Evolutionary conservation across 1,284 basidiomycete species (phyloP), one percentile per base, ranked within the genome.

Genomic region (Cryptococcus floricola): DNA sequence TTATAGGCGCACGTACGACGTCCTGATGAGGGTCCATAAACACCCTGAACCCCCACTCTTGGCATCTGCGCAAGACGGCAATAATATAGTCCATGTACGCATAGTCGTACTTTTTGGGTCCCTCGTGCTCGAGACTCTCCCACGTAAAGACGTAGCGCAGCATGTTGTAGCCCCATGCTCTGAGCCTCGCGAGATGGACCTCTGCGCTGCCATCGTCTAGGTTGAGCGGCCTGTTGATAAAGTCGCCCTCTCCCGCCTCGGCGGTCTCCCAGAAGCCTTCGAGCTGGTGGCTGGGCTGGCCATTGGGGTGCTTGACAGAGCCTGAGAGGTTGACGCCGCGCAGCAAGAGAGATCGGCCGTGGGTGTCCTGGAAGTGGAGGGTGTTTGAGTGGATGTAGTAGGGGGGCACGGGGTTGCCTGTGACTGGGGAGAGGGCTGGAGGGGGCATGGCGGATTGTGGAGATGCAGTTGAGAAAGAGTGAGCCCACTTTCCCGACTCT

Each of bases 1-100:
- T 25, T 8, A 19, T 10, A 39, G 14, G 34, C 37, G 37, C 1
- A 84, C 93, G 74, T 72, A 96, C 93, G 39, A 86, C 84, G 71
- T 98, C 95, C 78, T 98, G 95, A 77, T 98, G 95, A 5, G 95
- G 94, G 73, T 98, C 93, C 82, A 98, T 87, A 75, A 86, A 96
- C 5, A 98, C 84, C 63, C 84, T 85, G 78, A 98, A 98, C n/a
- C 95, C 95, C 69, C 89, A 89, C 56, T 91, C 86, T 71, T 94
- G 94, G 80, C 91, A 91, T 75, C 93, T 94, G 44, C 84, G 82
- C 16, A 98, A 81, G 0, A 96, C 89, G 18, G 83, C 83, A 23
- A 98, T 82, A 4, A 87, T 89, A 69, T 98, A 98, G 66, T 95
- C 88, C 80, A 98, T 91, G 73, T 87, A 98, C 41, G 88, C 89